Evolutionary conservation across 2,329 filamentous ascomycete species (phyloP).

Genomic region (Albifimbria verrucaria): DNA sequence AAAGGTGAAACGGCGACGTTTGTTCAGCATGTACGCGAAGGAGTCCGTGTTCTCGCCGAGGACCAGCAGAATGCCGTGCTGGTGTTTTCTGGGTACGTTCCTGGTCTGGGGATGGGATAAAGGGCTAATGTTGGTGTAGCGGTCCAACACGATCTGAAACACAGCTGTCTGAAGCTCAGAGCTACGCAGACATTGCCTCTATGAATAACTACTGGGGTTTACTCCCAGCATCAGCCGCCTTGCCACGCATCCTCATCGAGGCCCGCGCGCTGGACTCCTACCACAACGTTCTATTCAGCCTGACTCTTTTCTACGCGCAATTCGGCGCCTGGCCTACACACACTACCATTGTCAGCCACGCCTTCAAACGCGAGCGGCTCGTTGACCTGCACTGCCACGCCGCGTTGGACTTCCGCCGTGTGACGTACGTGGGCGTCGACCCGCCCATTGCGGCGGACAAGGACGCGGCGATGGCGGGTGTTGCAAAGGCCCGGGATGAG

Average conservation of each 20-base stretch:
- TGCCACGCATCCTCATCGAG: constrained; percentile 52
- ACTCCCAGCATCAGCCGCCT: constrained; percentile 15
- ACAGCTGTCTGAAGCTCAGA: constrained; percentile 55
- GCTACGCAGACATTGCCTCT: constrained; percentile 55
- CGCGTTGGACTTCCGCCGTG: constrained; percentile 52
- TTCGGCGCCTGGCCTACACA: constrained; percentile 49
- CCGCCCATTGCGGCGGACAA: constrained; percentile 43
- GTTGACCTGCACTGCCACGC: constrained; percentile 57
- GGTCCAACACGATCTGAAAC: constrained; percentile 61
- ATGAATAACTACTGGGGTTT: constrained; percentile 45
- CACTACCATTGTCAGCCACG: constrained; percentile 65
- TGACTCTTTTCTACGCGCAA: constrained; percentile 46
- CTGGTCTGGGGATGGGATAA: too few species aligned
- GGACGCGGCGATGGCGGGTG: constrained; percentile 37
- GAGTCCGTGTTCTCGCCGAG: constrained; percentile 49
- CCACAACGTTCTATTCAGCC: constrained; percentile 76
- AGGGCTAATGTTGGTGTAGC: constrained; percentile 34
- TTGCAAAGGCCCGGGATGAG: constrained; percentile 38
- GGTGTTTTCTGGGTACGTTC: constrained; percentile 68
- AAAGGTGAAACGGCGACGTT: constrained; percentile 76
- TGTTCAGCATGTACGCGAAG: constrained; percentile 68
- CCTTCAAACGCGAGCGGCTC: constrained; percentile 64
- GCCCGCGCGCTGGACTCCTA: constrained; percentile 78
- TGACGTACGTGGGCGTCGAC: constrained; percentile 61
- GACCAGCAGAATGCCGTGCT: constrained; percentile 47